phyloP scores from a whole-genome alignment of 225 moss, liverwort and hornwort genomes.

The Pleurozium schreberi region DNA sequence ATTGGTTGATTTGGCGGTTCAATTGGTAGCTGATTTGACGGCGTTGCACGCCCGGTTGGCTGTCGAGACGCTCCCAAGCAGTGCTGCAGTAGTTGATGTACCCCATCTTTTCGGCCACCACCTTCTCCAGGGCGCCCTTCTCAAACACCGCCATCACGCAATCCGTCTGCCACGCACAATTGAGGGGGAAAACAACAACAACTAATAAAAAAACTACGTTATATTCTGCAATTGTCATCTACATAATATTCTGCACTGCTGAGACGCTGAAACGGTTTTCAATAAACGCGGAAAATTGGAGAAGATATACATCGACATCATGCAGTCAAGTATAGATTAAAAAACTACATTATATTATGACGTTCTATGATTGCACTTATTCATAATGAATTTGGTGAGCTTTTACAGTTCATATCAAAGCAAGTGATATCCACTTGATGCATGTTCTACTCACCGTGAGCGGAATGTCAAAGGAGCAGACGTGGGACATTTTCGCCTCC shows the following conservation, averaged over 20 bases:
- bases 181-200: background rate
- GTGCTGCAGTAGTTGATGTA: slow-evolving; percentile 55
- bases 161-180: slow-evolving; percentile 18
- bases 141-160: slow-evolving; percentile 16
- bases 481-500: slow-evolving; percentile 81
- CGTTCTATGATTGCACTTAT: too few species aligned
- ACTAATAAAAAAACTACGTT: background rate
- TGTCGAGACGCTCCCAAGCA: slow-evolving; percentile 58
- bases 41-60: slow-evolving; percentile 32
- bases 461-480: slow-evolving; percentile 40
- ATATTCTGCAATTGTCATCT: background rate
- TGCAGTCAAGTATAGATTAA: too few species aligned
- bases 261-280: background rate
- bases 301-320: background rate
- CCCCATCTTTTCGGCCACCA: slow-evolving; percentile 54
- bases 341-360: too few species aligned
- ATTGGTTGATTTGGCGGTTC: slow-evolving; percentile 59
- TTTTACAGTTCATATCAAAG: background rate
- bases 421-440: background rate
- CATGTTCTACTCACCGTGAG: slow-evolving; percentile 20
- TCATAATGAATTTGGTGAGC: background rate
- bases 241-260: background rate
- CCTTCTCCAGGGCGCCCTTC: slow-evolving; percentile 39
- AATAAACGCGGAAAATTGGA: background rate
- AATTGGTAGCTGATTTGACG: slow-evolving; percentile 72